Evolutionary conservation across 2,329 filamentous ascomycete species (phyloP).

Genomic region (Colletotrichum simmondsii): DNA sequence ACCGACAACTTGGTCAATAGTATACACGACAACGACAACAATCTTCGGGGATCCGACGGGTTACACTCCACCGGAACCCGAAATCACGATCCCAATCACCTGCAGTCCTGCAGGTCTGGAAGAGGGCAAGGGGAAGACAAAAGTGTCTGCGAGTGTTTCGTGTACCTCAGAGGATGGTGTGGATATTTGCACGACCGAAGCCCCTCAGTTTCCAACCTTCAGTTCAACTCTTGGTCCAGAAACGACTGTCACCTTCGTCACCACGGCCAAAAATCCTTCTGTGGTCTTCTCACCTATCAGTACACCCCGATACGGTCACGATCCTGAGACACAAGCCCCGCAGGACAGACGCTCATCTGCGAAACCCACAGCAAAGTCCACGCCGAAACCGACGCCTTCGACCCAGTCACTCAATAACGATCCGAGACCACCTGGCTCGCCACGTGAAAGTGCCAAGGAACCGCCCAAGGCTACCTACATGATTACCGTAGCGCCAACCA

Average conservation of each 20-base stretch:
- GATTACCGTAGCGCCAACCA: slow-evolving; percentile 55
- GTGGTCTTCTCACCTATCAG: slow-evolving; percentile 49
- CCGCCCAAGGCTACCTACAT: slow-evolving; percentile 43
- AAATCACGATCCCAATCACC: slow-evolving; percentile 48
- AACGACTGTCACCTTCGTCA: slow-evolving; percentile 56
- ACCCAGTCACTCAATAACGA: slow-evolving; percentile 11
- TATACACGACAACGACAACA: slow-evolving; percentile 62
- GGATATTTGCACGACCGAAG: neutral
- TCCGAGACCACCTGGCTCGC: neutral
- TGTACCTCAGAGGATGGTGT: neutral
- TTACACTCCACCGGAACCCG: slow-evolving; percentile 58
- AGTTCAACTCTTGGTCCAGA: slow-evolving; percentile 28
- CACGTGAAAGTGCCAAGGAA: slow-evolving; percentile 13
- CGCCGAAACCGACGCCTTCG: neutral
- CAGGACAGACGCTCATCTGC: slow-evolving; percentile 10
- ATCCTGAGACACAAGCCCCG: slow-evolving; percentile 20
- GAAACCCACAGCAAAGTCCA: slow-evolving; percentile 1
- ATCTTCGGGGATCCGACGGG: slow-evolving; percentile 56
- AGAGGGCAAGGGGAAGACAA: slow-evolving; percentile 1
- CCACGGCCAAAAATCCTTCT: slow-evolving; percentile 66
- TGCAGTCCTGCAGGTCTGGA: neutral
- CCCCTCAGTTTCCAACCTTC: slow-evolving; percentile 2
- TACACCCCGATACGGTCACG: slow-evolving; percentile 31
- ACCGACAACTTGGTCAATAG: slow-evolving; percentile 52
- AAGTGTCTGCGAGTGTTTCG: neutral